Evolutionary conservation across 2,329 filamentous ascomycete species (phyloP).

Genomic region (Orbilia oligospora): DNA sequence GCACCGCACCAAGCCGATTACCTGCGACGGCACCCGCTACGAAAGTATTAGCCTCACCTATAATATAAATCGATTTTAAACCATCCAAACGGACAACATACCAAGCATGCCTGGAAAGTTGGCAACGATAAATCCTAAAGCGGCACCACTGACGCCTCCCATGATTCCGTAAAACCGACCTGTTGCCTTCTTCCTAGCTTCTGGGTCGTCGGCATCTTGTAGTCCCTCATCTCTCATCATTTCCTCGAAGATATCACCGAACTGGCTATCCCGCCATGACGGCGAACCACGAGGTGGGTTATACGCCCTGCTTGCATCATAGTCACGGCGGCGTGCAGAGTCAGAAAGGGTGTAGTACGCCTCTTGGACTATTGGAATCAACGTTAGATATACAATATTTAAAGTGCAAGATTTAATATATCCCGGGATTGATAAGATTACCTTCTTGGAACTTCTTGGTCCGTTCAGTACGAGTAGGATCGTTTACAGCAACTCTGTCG

Average conservation of each 20-base stretch:
- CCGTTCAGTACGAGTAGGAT: conserved; percentile 83
- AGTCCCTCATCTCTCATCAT: conserved; percentile 90
- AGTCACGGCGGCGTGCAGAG: conserved; percentile 80
- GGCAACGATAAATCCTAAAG: conserved; percentile 91
- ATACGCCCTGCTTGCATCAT: conserved; percentile 76
- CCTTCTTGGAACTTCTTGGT: conserved; percentile 92
- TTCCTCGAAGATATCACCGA: conserved; percentile 88
- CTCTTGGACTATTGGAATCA: conserved; percentile 68
- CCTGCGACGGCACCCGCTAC: conserved; percentile 88
- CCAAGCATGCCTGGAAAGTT: conserved; percentile 86
- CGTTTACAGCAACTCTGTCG: conserved; percentile 86
- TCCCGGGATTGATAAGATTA: too few relatives aligned
- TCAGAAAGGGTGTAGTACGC: conserved; percentile 95
- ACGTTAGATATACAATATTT: neutral
- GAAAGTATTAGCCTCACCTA: neutral
- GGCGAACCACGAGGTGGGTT: conserved; percentile 60
- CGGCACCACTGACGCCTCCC: conserved; percentile 87
- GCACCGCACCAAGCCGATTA: conserved; percentile 88
- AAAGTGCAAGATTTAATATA: too few relatives aligned
- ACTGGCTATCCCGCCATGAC: conserved; percentile 78
- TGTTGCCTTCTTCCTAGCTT: conserved; percentile 70
- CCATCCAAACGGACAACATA: neutral
- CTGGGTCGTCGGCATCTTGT: conserved; percentile 77
- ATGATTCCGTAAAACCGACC: conserved; percentile 88
- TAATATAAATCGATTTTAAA: neutral